Evolutionary conservation across 495 filamentous ascomycete species (phyloP).

Genomic region (Tuber aestivum): DNA sequence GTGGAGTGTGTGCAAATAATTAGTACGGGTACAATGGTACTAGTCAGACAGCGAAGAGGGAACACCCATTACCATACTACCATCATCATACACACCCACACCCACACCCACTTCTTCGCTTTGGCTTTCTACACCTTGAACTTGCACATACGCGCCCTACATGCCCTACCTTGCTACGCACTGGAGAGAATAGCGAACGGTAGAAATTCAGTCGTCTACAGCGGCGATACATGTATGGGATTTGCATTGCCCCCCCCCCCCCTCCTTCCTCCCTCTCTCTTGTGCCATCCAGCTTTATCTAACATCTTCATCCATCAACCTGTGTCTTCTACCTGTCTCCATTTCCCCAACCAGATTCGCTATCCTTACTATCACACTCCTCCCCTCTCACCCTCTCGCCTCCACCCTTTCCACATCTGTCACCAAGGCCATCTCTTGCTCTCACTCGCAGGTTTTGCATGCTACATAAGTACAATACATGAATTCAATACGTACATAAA

Average conservation of each 20-base stretch:
- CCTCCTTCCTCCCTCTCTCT: background rate
- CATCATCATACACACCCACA: background rate
- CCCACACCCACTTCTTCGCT: background rate
- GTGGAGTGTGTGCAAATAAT: background rate
- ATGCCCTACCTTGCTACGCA: slow-evolving; percentile 5
- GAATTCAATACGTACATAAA: slow-evolving; percentile 7
- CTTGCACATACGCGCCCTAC: background rate
- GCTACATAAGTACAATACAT: slow-evolving; percentile 4
- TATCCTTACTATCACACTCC: slow-evolving; percentile 1
- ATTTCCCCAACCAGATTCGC: background rate
- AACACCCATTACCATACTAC: background rate
- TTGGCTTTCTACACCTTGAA: background rate
- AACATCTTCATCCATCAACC: background rate
- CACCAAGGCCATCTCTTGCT: background rate
- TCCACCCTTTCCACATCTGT: background rate
- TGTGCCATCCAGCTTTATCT: slow-evolving; percentile 5
- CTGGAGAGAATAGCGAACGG: slow-evolving; percentile 4
- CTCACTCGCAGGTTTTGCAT: slow-evolving; percentile 4
- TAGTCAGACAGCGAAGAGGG: background rate
- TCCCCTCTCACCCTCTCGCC: background rate
- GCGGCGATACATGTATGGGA: background rate
- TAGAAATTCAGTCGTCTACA: background rate
- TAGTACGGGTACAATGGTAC: background rate
- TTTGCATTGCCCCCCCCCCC: background rate
- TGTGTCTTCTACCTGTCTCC: background rate